Evolutionary conservation across 2,329 filamentous ascomycete genomes (phyloP).

Genomic region (Escovopsis weberi): DNA sequence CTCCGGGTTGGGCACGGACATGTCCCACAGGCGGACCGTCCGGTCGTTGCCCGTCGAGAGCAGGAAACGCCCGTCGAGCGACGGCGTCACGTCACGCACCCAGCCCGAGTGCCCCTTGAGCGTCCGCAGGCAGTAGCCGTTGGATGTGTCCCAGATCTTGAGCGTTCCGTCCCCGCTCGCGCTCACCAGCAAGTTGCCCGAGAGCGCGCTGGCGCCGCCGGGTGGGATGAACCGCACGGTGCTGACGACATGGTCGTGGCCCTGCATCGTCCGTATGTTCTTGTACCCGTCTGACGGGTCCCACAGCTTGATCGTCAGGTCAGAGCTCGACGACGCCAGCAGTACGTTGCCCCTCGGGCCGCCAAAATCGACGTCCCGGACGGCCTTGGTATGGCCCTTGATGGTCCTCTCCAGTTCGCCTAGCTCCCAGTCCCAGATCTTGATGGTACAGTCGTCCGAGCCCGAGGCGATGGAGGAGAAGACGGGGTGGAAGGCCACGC

Average conservation of each 20-base stretch:
- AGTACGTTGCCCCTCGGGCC: conserved; percentile 46
- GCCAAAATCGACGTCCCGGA: conserved; percentile 81
- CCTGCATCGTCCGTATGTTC: conserved; percentile 79
- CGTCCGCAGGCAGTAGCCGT: conserved; percentile 86
- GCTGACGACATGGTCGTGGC: conserved; percentile 86
- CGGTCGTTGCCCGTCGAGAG: conserved; percentile 73
- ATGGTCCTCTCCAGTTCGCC: conserved; percentile 81
- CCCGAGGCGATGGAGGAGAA: conserved; percentile 84
- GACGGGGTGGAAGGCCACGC: conserved; percentile 85
- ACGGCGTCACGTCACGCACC: conserved; percentile 80
- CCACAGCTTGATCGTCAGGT: conserved; percentile 91
- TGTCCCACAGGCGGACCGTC: conserved; percentile 74
- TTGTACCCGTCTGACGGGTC: conserved; percentile 88
- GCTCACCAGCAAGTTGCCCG: conserved; percentile 72
- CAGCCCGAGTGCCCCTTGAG: conserved; percentile 73
- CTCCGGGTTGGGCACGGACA: conserved; percentile 49
- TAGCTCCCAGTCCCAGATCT: conserved; percentile 94
- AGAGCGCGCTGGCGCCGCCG: conserved; percentile 59
- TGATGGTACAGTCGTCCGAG: conserved; percentile 89
- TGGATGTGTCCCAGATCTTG: conserved; percentile 84
- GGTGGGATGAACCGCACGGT: conserved; percentile 79
- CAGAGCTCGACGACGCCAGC: conserved; percentile 59
- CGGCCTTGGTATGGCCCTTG: conserved; percentile 81
- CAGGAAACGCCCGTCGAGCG: conserved; percentile 68
- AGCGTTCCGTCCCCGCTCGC: conserved; percentile 76